These are phyloP conservation scores for Citropsis articulata DNA, from an alignment of 345 rosid genomes.

Conservation along the genomic window DNA sequence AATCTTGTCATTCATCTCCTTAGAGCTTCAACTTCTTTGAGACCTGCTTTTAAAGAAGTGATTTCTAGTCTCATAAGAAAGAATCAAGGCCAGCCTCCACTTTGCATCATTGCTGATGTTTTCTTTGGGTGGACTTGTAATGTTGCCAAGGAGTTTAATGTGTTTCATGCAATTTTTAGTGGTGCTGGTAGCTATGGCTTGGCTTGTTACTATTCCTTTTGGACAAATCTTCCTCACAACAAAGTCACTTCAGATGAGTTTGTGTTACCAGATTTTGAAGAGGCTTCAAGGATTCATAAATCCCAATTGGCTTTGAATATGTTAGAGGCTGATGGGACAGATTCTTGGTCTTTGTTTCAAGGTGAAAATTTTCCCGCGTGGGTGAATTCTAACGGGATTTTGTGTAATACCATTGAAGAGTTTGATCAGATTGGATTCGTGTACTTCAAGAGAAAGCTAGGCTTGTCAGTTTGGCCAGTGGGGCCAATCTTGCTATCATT, in stretches of 20 bases:
- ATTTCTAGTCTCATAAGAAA: conserved; percentile 15
- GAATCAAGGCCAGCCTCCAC: conserved; percentile 20
- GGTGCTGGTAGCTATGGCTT: conserved; percentile 24
- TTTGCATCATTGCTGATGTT: conserved; percentile 24
- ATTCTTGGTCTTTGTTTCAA: conserved; percentile 49
- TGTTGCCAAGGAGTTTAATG: conserved; percentile 24
- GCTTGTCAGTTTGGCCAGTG: conserved; percentile 22
- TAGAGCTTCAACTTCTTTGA: conserved; percentile 35
- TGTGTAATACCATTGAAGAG: conserved; percentile 32
- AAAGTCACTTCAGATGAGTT: conserved; percentile 5
- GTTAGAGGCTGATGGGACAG: conserved; percentile 44
- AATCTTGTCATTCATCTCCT: conserved; percentile 32
- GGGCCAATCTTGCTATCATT: conserved; percentile 23
- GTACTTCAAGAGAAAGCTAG: conserved; percentile 20
- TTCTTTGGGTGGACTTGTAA: conserved; percentile 5
- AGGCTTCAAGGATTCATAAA: conserved; percentile 21
- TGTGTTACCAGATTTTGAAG: conserved; percentile 22
- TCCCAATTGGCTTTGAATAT: conserved; percentile 29
- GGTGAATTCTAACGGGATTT: conserved; percentile 22
- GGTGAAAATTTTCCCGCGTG: not conserved
- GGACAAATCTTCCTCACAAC: conserved; percentile 23
- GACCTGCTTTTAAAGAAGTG: conserved; percentile 27
- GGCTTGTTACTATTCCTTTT: conserved; percentile 29
- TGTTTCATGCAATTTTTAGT: conserved; percentile 27
- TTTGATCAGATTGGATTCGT: conserved; percentile 27